Evolutionary conservation across 345 rosid species (phyloP).

Genomic region (Lumnitzera racemosa): DNA sequence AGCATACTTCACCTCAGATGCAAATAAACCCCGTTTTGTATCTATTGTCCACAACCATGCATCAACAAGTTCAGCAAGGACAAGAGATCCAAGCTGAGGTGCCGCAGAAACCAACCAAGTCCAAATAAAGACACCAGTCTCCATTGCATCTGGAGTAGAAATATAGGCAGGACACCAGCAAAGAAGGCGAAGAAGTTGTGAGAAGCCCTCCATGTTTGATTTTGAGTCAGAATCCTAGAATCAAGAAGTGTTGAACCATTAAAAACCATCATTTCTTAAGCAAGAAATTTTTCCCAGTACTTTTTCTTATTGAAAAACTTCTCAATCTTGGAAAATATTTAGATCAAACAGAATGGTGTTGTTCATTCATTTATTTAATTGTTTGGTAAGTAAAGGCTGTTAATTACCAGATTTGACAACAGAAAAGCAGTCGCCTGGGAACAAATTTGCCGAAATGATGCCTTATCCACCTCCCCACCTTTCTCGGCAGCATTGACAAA

Average conservation of each 20-base stretch:
- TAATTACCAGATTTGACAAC: constrained; percentile 79
- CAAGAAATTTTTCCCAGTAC: too few species aligned
- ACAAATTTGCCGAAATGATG: constrained; percentile 81
- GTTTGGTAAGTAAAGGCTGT: too few species aligned
- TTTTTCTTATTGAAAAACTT: too few species aligned
- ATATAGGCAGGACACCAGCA: constrained; percentile 99
- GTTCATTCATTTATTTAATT: too few species aligned
- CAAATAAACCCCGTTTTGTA: constrained; percentile 92
- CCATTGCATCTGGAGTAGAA: constrained; percentile 92
- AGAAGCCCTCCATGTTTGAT: constrained; percentile 80
- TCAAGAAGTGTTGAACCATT: constrained; percentile 3
- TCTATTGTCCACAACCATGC: constrained; percentile 99
- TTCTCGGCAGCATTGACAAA: constrained; percentile 83
- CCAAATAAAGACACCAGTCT: constrained; percentile 96
- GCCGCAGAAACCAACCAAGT: constrained; percentile 99
- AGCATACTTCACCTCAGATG: constrained; percentile 67
- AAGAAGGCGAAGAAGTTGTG: constrained; percentile 90
- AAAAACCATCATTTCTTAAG: neutral
- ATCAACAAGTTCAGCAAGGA: constrained; percentile 98
- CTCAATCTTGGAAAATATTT: too few species aligned
- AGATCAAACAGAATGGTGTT: too few species aligned
- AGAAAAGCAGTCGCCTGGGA: constrained; percentile 96
- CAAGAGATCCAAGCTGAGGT: constrained; percentile 84
- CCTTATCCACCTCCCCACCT: constrained; percentile 86
- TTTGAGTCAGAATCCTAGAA: constrained; percentile 62